These are phyloP conservation scores for Helichrysum umbraculigerum DNA, from an alignment of 129 eudicot species.

Conservation along the genomic window DNA sequence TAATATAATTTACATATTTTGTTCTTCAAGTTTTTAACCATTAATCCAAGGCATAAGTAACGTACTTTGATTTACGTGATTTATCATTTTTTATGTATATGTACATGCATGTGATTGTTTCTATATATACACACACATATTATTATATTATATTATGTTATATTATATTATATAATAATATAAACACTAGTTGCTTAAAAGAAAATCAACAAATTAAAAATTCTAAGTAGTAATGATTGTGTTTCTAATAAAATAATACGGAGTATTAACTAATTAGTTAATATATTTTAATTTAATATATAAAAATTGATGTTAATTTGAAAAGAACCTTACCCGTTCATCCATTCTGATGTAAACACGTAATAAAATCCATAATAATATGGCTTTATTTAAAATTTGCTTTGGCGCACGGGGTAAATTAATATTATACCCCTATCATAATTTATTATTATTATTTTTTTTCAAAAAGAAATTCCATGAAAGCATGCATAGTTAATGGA, in stretches of 20 bases:
- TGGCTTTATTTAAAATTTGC: not conserved
- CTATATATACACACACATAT: too few relatives aligned
- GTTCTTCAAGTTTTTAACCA: not conserved
- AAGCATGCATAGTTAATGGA: too few relatives aligned
- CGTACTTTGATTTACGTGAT: not conserved
- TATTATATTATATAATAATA: too few relatives aligned
- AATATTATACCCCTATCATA: conserved; percentile 12
- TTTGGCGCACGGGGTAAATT: conserved; percentile 23
- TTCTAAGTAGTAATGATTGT: conserved; percentile 5
- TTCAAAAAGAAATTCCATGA: not conserved
- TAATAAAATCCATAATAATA: not conserved
- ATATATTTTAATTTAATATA: too few relatives aligned
- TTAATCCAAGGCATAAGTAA: not conserved
- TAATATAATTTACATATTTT: too few relatives aligned
- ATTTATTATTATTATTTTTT: not conserved
- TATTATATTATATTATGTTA: too few relatives aligned
- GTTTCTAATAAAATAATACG: conserved; percentile 12
- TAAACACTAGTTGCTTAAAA: conserved; percentile 14
- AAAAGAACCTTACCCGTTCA: not conserved
- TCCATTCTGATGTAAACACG: conserved; percentile 13
- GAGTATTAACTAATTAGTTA: not conserved
- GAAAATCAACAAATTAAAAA: not conserved
- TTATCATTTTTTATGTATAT: too few relatives aligned
- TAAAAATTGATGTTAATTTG: not conserved
- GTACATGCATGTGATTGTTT: too few relatives aligned